These are phyloP conservation scores for Colletotrichum truncatum DNA, from an alignment of 2,329 filamentous ascomycete species.

Conservation along the genomic window DNA sequence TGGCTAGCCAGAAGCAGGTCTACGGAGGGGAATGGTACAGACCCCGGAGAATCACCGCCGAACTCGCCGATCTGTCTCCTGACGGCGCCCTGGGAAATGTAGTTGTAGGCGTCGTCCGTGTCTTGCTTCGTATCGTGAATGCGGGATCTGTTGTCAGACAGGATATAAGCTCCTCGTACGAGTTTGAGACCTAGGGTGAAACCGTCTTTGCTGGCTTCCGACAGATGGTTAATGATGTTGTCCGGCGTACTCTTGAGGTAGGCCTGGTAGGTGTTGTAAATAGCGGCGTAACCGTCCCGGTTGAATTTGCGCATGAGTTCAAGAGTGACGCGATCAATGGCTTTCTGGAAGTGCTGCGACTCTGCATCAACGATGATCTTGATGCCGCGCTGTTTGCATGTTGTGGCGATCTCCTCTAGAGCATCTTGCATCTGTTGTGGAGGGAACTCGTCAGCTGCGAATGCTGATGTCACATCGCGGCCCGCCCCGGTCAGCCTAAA, in stretches of 20 bases:
- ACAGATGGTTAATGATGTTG: slow-evolving; percentile 55
- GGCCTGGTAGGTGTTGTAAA: slow-evolving; percentile 64
- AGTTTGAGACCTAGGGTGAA: slow-evolving; percentile 66
- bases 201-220: slow-evolving; percentile 50
- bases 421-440: slow-evolving; percentile 53
- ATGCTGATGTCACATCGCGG: slow-evolving; percentile 46
- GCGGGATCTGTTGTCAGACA: slow-evolving; percentile 55
- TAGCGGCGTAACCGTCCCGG: slow-evolving; percentile 42
- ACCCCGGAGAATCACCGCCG: slow-evolving; percentile 44
- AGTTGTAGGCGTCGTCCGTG: slow-evolving; percentile 62
- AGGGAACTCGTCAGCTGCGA: slow-evolving; percentile 43
- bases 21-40: slow-evolving; percentile 50
- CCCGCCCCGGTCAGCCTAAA: slow-evolving; percentile 53
- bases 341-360: slow-evolving; percentile 53
- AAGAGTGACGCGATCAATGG: slow-evolving; percentile 44
- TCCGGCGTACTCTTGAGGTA: slow-evolving; percentile 59
- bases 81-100: slow-evolving; percentile 52
- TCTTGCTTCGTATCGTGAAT: slow-evolving; percentile 62
- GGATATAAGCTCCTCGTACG: slow-evolving; percentile 65
- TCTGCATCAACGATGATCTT: slow-evolving; percentile 57
- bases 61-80: slow-evolving; percentile 41
- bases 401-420: slow-evolving; percentile 48
- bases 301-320: slow-evolving; percentile 50
- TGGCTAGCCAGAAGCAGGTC: slow-evolving; percentile 63
- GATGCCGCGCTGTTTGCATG: slow-evolving; percentile 47